Evolutionary conservation across 1,139 yeast species (phyloP), one percentile per base, ranked within the genome.

Genomic region (Saccharomyces hybrid): DNA sequence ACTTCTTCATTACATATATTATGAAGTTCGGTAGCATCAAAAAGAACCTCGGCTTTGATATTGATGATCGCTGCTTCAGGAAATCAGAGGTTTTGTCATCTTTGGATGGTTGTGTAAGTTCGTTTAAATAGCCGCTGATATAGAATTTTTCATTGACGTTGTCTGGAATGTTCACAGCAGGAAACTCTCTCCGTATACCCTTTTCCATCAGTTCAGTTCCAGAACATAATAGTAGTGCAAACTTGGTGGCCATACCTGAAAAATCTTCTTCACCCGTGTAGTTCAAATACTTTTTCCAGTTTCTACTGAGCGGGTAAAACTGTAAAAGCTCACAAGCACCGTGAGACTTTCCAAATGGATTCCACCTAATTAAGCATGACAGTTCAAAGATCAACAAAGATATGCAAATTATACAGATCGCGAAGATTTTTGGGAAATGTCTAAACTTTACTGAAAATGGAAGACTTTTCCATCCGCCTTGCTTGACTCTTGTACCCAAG

Each of bases 231-330:
- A 68, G 50, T 31, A 62, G 49, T 4, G 69, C 69, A 11, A 66
- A 57, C 52, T 62, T 67, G 28, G 59, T 56, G n/a, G 65, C 58
- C 12, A 65, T 64, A 16, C 52, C 53, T 14, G 66, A 58, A 51
- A 62, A 67, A 44, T 69, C 72, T 56, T 67, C 70, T 49, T 69
- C 72, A 5, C 71, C 72, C 1, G 66, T 67, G 49, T 67, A 64
- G 50, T 65, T 67, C 47, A 69, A 54, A 50, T 67, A 70, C 14
- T 52, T 56, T 58, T 61, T 59, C 68, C 71, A 68, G 51, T 68
- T 66, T 41, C 60, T 59, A 61, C 66, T 61, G 38, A 68, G 66
- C 0, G 69, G 61, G 51, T 63, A 57, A 53, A 60, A 65, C 49
- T 64, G 67, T 34, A 66, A 53, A 28, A 61, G 65, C 11, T 55